Conservation (phyloP, 1,284 basidiomycete species). For the Cystobasidium slooffiae region DNA sequence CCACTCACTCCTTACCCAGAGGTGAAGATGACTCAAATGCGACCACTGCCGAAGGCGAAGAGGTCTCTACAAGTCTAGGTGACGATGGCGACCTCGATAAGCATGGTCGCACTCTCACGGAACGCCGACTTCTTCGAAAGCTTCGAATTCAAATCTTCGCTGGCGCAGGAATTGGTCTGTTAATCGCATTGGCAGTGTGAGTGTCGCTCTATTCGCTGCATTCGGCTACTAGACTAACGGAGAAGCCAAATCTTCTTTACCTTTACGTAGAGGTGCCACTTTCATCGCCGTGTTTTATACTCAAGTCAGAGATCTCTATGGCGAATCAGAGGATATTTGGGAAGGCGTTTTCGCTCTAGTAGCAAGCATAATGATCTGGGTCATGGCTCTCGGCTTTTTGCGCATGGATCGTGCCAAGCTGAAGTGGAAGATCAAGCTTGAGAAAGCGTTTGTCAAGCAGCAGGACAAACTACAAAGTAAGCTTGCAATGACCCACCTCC, state of each 20-base stretch:
- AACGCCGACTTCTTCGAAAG: conserved; percentile 45
- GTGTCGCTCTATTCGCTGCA: conserved; percentile 57
- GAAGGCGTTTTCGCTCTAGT: conserved; percentile 74
- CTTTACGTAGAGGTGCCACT: conserved; percentile 55
- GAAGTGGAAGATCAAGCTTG: conserved; percentile 87
- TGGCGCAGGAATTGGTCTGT: conserved; percentile 74
- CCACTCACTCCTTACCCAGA: neutral
- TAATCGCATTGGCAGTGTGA: conserved; percentile 72
- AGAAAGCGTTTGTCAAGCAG: conserved; percentile 71
- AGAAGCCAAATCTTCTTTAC: neutral
- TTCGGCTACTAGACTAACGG: conserved; percentile 52
- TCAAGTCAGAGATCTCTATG: conserved; percentile 63
- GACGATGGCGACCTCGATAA: conserved; percentile 32
- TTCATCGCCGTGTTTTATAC: conserved; percentile 64
- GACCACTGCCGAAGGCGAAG: neutral
- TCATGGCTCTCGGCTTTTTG: conserved; percentile 61
- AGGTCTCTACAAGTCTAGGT: neutral
- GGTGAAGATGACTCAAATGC: neutral
- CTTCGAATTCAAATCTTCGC: conserved; percentile 68
- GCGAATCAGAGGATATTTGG: conserved; percentile 64
- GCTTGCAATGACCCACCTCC: neutral
- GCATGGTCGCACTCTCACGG: neutral
- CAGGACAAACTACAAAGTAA: conserved; percentile 30
- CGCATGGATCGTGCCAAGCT: conserved; percentile 67
- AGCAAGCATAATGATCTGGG: conserved; percentile 60